Base-by-base conservation (phyloP, 768 basidiomycete species). In the Boletus eberwhitei region DNA sequence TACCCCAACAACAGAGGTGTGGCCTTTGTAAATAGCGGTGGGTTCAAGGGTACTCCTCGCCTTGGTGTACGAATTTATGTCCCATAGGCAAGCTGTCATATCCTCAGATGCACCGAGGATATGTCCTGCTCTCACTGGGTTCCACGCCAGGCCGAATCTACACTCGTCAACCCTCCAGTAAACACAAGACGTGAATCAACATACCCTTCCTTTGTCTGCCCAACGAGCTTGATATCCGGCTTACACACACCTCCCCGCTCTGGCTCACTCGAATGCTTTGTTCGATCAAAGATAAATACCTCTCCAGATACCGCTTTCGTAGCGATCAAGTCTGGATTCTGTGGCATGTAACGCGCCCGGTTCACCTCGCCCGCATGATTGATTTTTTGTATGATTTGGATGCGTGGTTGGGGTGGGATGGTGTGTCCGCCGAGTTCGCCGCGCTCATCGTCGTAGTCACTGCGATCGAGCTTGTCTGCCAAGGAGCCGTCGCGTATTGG, bases 301-400 rank as follows among this genome's bases (percentile, higher is more conserved):
- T 97, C 92, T 14, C 96, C 97, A 7, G 83, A 85, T 8, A 93
- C 82, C 21, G 94, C 80, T 71, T 98, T 98, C 12, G 96, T 98
- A 14, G 97, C 97, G 60, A 99, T 90, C 61, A 99, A 73, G 73
- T 98, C 92, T 2, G 94, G 91, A 66, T 98, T 99, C 73, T 98
- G 96, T 7, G 97, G 97, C 95, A 98, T 98, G 71, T 98, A 99
- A 49, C 97, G 85, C 56, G 97, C 97, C 41, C 94, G 79, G 73
- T 99, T 99, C 66, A 98, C 92, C 70, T 99, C 97, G 39, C 93
- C 92, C 5, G 81, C 80, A 71, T 99, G 97, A 70, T 94, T 95
- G 75, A 99, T 98, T 61, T 83, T 86, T 70, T 99, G 97, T 32
- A 86, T 90, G 71, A 96, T 84, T 64, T 89, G 87, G 58, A 98